Conservation (phyloP, 2,329 filamentous ascomycete genomes). For the Sporothrix schenckii region DNA sequence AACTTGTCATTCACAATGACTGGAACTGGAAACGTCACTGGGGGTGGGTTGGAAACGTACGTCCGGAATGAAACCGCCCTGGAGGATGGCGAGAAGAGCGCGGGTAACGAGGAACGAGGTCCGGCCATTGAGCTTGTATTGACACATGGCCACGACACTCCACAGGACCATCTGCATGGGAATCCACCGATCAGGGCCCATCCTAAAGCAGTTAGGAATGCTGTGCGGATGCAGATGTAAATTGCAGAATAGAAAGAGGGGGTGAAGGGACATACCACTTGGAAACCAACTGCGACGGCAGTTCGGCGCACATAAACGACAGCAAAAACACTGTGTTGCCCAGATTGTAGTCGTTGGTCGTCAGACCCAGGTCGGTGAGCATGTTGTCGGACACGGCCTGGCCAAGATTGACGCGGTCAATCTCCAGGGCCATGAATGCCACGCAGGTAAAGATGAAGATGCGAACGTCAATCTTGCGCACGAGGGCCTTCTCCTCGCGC, state of each 20-base stretch:
- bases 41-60: background rate
- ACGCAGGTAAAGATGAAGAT: slow-evolving; percentile 53
- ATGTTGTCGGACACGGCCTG: slow-evolving; percentile 56
- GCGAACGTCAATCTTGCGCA: slow-evolving; percentile 52
- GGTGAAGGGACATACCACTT: slow-evolving; percentile 49
- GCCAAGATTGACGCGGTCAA: slow-evolving; percentile 52
- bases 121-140: slow-evolving; percentile 49
- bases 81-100: slow-evolving; percentile 47
- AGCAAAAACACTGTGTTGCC: slow-evolving; percentile 55
- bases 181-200: slow-evolving; percentile 63
- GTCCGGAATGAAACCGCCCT: slow-evolving; percentile 54
- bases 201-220: slow-evolving; percentile 34
- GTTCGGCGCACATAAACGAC: slow-evolving; percentile 58
- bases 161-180: slow-evolving; percentile 61
- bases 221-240: too few species aligned
- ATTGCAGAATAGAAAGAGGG: too few species aligned
- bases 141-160: slow-evolving; percentile 56
- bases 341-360: slow-evolving; percentile 53
- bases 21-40: background rate
- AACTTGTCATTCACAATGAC: too few species aligned
- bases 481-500: slow-evolving; percentile 45
- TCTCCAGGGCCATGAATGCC: slow-evolving; percentile 56
- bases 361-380: slow-evolving; percentile 48
- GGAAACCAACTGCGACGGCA: slow-evolving; percentile 63
- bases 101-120: slow-evolving; percentile 47